These are phyloP conservation scores for Parasitella parasitica DNA, from an alignment of 371 early-diverging fungal species.

Conservation along the genomic window DNA sequence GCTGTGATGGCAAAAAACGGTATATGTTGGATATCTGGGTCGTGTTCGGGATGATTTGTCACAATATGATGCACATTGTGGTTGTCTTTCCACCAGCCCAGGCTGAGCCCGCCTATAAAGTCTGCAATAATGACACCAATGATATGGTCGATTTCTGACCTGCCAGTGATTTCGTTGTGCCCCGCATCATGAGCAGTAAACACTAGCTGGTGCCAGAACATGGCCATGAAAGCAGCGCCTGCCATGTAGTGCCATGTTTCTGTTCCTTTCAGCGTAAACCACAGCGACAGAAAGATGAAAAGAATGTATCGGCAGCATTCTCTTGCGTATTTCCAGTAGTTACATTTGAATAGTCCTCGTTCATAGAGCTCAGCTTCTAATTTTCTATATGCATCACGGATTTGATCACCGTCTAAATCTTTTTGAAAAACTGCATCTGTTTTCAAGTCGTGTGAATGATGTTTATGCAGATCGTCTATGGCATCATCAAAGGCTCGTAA, in stretches of 20 bases:
- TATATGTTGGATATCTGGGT: conserved; percentile 96
- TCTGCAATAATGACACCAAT: conserved; percentile 84
- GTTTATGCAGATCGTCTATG: conserved; percentile 27
- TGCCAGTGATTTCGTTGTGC: conserved; percentile 88
- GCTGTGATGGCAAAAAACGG: conserved; percentile 93
- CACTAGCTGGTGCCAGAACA: conserved; percentile 92
- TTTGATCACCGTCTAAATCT: conserved; percentile 40
- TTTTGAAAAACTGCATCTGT: conserved; percentile 12
- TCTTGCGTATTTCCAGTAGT: conserved; percentile 74
- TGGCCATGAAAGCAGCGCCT: conserved; percentile 63
- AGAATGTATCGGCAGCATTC: conserved; percentile 70
- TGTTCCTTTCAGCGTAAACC: conserved; percentile 66
- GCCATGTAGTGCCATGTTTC: conserved; percentile 59
- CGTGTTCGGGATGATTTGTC: conserved; percentile 89
- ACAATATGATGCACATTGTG: conserved; percentile 95
- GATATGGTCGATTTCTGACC: conserved; percentile 68
- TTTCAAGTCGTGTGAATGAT: conserved; percentile 23
- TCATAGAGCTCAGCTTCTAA: conserved; percentile 65
- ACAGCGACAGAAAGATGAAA: conserved; percentile 59
- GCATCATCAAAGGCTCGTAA: conserved; percentile 37
- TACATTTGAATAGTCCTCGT: conserved; percentile 71
- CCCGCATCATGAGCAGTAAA: conserved; percentile 95
- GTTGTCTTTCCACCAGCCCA: conserved; percentile 97
- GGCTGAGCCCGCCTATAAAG: conserved; percentile 83
- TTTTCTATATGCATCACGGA: conserved; percentile 59